A percentile compares a stretch with the other conserved stretches of the same genome.
phyloP scores from a whole-genome alignment of 352 stramenopile species.

The Globisporangium cederbergense region DNA sequence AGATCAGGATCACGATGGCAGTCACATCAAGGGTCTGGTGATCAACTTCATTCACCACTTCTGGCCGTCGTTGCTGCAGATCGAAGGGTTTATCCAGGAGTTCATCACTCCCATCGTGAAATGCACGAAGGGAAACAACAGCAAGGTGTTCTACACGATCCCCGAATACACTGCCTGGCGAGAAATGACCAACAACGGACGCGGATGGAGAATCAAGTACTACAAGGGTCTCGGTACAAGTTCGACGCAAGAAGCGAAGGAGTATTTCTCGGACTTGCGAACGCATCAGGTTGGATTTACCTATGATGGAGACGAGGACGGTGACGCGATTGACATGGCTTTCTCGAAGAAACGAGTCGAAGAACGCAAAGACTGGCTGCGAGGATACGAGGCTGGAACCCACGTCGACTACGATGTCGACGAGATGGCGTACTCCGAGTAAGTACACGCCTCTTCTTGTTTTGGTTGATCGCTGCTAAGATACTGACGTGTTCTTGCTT shows the following conservation, averaged over 20 bases:
- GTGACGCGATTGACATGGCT: conserved; percentile 95
- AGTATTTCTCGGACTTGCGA: conserved; percentile 96
- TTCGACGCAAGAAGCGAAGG: conserved; percentile 94
- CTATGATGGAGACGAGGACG: conserved; percentile 88
- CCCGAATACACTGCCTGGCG: conserved; percentile 96
- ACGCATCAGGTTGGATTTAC: conserved; percentile 93
- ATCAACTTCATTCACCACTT: conserved; percentile 99
- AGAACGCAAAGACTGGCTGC: conserved; percentile 96
- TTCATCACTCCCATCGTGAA: conserved; percentile 99
- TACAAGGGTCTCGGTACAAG: conserved; percentile 99
- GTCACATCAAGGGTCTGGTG: conserved; percentile 98
- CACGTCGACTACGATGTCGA: conserved; percentile 92
- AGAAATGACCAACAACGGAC: conserved; percentile 81
- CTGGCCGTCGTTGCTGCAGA: conserved; percentile 94
- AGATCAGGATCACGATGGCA: conserved; percentile 99
- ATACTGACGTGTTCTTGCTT: conserved; percentile 14
- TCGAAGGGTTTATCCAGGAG: conserved; percentile 90
- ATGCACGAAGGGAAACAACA: conserved; percentile 84
- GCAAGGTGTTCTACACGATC: conserved; percentile 96
- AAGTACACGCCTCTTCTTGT: conserved; percentile 19
- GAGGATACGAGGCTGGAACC: conserved; percentile 77
- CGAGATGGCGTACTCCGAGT: conserved; percentile 92
- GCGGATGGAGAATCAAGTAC: conserved; percentile 97
- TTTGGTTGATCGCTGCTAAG: not conserved
- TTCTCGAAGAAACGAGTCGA: conserved; percentile 96